phyloP scores from a whole-genome alignment of 306 rosid genomes.

The Prunus kanzakura region DNA sequence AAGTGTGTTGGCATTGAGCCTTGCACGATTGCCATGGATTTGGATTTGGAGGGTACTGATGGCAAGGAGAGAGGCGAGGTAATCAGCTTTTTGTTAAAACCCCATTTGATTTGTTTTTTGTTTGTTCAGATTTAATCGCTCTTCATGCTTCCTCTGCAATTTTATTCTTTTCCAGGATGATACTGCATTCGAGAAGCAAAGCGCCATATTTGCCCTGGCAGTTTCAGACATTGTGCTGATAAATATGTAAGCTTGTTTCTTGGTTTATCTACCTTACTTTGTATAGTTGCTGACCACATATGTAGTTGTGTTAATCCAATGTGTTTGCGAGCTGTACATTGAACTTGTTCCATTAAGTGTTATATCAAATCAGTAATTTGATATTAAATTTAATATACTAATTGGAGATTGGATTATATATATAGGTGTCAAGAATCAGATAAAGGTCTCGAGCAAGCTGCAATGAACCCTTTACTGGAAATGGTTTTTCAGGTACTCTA shows the following conservation, averaged over 20 bases:
- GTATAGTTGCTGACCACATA: background rate
- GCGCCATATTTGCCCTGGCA: conserved; percentile 86
- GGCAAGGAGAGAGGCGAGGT: conserved; percentile 99
- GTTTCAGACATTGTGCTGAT: conserved; percentile 80
- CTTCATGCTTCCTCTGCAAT: background rate
- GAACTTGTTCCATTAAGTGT: background rate
- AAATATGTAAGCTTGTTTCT: conserved; percentile 69
- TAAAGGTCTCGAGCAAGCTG: conserved; percentile 95
- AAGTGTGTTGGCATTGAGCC: conserved; percentile 80
- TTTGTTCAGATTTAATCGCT: background rate
- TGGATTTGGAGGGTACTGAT: conserved; percentile 99
- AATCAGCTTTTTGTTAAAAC: conserved; percentile 10
- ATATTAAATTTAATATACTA: conserved; percentile 11
- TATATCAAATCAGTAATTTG: background rate
- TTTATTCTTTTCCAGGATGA: conserved; percentile 65
- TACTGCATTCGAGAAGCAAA: conserved; percentile 93
- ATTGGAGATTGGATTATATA: conserved; percentile 24
- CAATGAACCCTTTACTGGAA: conserved; percentile 84
- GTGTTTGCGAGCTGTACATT: background rate
- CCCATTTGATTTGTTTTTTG: background rate
- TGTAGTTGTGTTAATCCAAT: background rate
- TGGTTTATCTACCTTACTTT: background rate
- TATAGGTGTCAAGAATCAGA: conserved; percentile 93
- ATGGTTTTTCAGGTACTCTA: conserved; percentile 86
- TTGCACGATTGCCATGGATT: conserved; percentile 89